Evolutionary conservation across 192 early-diverging fungal genomes (phyloP), one percentile per base, ranked within the genome.

Genomic region (Mortierella alpina): DNA sequence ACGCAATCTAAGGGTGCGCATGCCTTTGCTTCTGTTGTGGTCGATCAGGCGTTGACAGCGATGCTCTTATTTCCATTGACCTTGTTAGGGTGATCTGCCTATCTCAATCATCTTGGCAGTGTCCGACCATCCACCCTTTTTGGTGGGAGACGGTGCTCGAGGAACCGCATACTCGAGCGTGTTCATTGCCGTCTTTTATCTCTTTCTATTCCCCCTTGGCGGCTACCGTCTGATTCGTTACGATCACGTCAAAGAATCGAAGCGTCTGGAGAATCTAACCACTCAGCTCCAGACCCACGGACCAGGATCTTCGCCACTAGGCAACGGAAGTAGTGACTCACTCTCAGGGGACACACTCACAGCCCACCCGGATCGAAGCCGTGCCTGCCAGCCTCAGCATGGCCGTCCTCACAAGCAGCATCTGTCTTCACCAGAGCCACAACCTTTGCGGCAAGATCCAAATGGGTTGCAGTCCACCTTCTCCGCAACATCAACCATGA

Each of bases 51-150:
- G 2, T 42, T 59, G 12, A 5, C n/a, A 39, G 15, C 42, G 23
- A n/a, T 15, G 12, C 59, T 46, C 9, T 47, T 17, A 41, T 20
- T 58, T 20, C 20, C 39, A 4, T 15, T 46, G 14, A 0, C 49
- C 0, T 12, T 52, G 9, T 12, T 44, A 83, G 81, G 82, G 82
- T 5, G 82, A 83, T 40, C 22, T 83, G 42, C 73, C 82, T 9
- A 75, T 83, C 46, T 75, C 82, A 1, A 72, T 83, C 42, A 70
- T 83, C 45, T 56, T 75, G 54, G 73, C 82, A 3, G 69, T 83
- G 0, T 60, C 68, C n/a, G 69, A 75, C 42, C 70, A 70, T 41
- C 73, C 82, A 63, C 82, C 73, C 5, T 83, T 83, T 59, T 18
- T 72, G 40, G 82, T 70, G 3, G 70, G 73, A 13, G 82, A 83